A percentile compares a stretch with the other conserved stretches of the same genome.
Conservation (phyloP, 139 green algal genomes). For the Zygnema circumcarinatum region DNA sequence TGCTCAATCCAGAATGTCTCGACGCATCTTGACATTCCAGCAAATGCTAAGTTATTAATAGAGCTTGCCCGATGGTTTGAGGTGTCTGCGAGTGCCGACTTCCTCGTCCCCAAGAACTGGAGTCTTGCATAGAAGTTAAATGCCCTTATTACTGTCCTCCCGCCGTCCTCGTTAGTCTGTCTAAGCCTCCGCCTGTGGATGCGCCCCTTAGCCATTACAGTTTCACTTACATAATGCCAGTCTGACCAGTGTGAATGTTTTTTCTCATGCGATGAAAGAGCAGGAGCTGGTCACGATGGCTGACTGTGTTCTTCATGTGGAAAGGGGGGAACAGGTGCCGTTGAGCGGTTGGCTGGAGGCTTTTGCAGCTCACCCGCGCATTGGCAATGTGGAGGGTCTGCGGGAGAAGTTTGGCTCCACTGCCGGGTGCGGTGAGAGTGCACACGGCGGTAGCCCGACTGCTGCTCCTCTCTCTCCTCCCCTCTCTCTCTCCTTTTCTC, state of each 20-base stretch:
- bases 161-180: too few relatives aligned
- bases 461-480: background rate
- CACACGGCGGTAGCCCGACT: background rate
- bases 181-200: too few relatives aligned
- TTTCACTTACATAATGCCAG: background rate
- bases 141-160: background rate
- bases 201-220: too few relatives aligned
- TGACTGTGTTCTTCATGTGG: background rate
- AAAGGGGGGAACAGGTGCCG: slow-evolving; percentile 15
- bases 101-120: background rate
- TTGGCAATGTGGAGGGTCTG: slow-evolving; percentile 77
- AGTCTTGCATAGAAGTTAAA: background rate
- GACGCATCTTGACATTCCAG: background rate
- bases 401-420: slow-evolving; percentile 65
- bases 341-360: slow-evolving; percentile 83
- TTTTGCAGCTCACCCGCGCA: slow-evolving; percentile 86
- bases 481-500: slow-evolving; percentile 8
- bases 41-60: too few relatives aligned
- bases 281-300: background rate
- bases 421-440: slow-evolving; percentile 14
- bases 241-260: background rate
- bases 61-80: background rate
- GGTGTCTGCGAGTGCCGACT: background rate
- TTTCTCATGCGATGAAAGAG: background rate
- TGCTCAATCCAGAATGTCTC: background rate